A percentile compares a stretch with the other conserved stretches of the same genome.
phyloP scores from a whole-genome alignment of 148 eudicot genomes.

The Pharnaceum exiguum region DNA sequence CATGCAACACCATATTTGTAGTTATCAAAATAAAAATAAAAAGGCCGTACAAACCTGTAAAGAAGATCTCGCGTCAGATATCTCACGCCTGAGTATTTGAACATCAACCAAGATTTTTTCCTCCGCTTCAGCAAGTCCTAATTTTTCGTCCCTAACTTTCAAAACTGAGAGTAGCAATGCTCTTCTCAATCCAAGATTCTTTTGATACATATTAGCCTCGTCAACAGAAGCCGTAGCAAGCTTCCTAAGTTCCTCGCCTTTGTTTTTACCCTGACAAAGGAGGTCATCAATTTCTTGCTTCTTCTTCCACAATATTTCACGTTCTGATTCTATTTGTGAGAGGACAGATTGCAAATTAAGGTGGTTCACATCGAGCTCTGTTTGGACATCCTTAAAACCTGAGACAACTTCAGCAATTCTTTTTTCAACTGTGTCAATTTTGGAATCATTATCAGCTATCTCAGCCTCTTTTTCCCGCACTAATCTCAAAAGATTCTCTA shows the following conservation, averaged over 20 bases:
- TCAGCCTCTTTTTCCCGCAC: conserved; percentile 68
- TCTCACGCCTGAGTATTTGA: conserved; percentile 48
- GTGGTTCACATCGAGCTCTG: conserved; percentile 33
- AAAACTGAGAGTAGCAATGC: conserved; percentile 36
- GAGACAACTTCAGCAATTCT: conserved; percentile 51
- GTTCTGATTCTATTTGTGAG: conserved; percentile 40
- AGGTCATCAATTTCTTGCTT: conserved; percentile 53
- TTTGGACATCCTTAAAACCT: conserved; percentile 45
- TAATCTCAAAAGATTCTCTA: conserved; percentile 53
- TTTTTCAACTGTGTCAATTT: conserved; percentile 55
- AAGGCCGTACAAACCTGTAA: conserved; percentile 50
- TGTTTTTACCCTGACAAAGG: conserved; percentile 37
- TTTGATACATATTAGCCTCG: conserved; percentile 44
- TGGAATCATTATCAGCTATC: conserved; percentile 48
- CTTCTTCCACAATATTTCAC: conserved; percentile 39
- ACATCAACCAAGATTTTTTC: conserved; percentile 51
- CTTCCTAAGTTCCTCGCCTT: conserved; percentile 38
- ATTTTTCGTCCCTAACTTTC: conserved; percentile 48
- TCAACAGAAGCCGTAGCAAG: conserved; percentile 44
- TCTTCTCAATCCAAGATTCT: conserved; percentile 48
- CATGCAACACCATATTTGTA: too few species aligned
- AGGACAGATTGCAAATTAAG: conserved; percentile 35
- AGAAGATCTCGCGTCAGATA: conserved; percentile 60
- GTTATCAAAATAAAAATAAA: background rate
- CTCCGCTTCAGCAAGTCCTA: conserved; percentile 49